These are phyloP conservation scores for Skeletonema costatum DNA, from an alignment of 108 stramenopile genomes.

Conservation along the genomic window DNA sequence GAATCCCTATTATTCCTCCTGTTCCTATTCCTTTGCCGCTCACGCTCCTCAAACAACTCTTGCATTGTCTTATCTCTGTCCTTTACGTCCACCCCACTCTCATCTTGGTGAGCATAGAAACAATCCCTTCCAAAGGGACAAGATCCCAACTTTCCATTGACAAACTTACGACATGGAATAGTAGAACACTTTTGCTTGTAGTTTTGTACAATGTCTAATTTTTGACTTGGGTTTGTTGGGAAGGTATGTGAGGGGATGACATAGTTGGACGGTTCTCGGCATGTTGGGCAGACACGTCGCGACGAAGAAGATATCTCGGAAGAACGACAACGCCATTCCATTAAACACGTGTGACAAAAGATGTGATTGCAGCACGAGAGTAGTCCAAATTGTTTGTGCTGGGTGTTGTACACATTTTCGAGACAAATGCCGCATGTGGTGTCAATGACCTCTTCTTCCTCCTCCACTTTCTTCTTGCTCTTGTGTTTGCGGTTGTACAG, in stretches of 20 bases:
- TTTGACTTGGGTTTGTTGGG: conserved; percentile 36
- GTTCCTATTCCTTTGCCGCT: conserved; percentile 8
- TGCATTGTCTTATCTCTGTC: conserved; percentile 38
- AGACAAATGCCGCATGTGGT: conserved; percentile 64
- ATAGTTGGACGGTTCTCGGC: conserved; percentile 48
- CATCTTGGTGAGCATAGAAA: conserved; percentile 56
- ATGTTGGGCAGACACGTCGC: conserved; percentile 58
- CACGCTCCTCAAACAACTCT: conserved; percentile 48
- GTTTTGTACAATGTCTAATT: conserved; percentile 19
- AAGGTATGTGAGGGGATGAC: conserved; percentile 43
- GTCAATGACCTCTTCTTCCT: background rate
- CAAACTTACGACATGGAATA: conserved; percentile 48
- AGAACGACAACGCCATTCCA: conserved; percentile 55
- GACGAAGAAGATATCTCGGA: conserved; percentile 20
- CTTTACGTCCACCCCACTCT: conserved; percentile 49
- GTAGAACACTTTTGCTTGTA: conserved; percentile 45
- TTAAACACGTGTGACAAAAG: conserved; percentile 56
- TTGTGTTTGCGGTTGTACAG: conserved; percentile 7
- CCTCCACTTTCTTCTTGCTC: background rate
- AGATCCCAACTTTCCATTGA: conserved; percentile 44
- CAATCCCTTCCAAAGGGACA: conserved; percentile 68
- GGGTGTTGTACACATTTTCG: conserved; percentile 20
- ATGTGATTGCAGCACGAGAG: conserved; percentile 54
- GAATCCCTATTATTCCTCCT: conserved; percentile 9
- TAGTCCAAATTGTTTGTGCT: conserved; percentile 38